Evolutionary conservation across 2,329 filamentous ascomycete genomes (phyloP), one percentile per base, ranked within the genome.

Genomic region (Epichloe amarillans): DNA sequence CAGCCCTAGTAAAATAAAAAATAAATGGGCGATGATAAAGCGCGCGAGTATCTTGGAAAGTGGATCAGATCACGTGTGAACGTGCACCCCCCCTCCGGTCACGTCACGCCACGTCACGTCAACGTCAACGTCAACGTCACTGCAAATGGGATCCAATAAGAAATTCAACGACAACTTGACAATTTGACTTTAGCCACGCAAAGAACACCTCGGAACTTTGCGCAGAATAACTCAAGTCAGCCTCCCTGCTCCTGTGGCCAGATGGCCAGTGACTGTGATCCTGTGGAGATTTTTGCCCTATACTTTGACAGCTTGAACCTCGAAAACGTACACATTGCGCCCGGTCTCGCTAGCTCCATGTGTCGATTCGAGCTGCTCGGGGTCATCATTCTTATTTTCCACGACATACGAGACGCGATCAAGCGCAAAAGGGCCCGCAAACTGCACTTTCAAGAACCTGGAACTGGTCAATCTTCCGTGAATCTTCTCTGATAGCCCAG

Each of bases 291-390:
- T 30, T 10, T 7, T 2, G 5, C 26, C 26, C 26, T 10, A 30
- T 30, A 30, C 26, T 30, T 30, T 30, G 26, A 38, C 14, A 38
- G 36, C 36, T 38, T 38, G 14, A 41, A 41, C 39, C 39, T 6
- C 26, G 8, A 30, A 30, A 30, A n/a, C 36, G 15, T 38, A 3
- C 36, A n/a, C 14, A 38, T 38, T 5, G 14, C 7, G 12, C 15
- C 36, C 7, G 12, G 36, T 14, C 49, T 41, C 17, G 47, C 45
- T 26, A 36, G 35, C 49, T 52, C 55, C 58, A 78, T 78, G 75
- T 78, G 75, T 65, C 74, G 75, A 17, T 75, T 73, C 60, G 75
- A 78, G 64, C 69, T 74, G 19, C 57, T 78, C 30, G 75, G 75
- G 30, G 68, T 68, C 42, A 66, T 76, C 39, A 69, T 78, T 51